Base-by-base conservation (phyloP, 1,284 basidiomycete genomes). In the Ustilago tritici region DNA sequence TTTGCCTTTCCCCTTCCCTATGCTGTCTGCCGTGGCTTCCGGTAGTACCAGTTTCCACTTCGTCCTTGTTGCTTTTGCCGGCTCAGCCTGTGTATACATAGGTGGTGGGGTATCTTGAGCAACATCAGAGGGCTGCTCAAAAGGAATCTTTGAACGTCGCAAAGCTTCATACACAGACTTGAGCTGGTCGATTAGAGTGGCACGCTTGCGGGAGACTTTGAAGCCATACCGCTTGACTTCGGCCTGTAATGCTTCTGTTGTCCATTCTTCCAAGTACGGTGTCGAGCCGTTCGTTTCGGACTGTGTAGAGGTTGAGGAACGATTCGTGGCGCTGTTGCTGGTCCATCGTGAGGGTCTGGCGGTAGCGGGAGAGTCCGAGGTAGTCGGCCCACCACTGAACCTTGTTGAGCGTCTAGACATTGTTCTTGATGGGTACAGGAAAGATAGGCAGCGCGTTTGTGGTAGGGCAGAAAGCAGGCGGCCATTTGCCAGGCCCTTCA, bases 171-270 rank as follows among this genome's bases (percentile, higher is more conserved):
- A 73, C 0, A 73, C 66, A 0, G 75, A 70, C 14, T 61, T 58
- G 4, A 77, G 53, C 52, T 70, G 75, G 12, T 77, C 75, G 6
- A 77, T 64, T 6, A 77, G 54, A n/a, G 70, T 73, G 11, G 46
- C 9, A 2, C 70, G 52, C 23, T 65, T 62, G 12, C 75, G 60
- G 1, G 70, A 73, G 7, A 64, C 61, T 43, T 73, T 73, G 75
- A 77, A 77, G 35, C 75, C 75, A 35, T 73, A 77, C 8, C 56
- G 50, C 34, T 73, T 77, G 19, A 77, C 74, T 49, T 77, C 61
- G 2, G 68, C 55, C 43, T 76, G 74, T 1, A 76, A 61, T 15
- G 38, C 41, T 8, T 50, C 56, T 4, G 55, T 56, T 0, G 65
- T 36, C 74, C 74, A 76, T 59, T 65, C 65, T 17, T 76, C 69